Percentiles rank a stretch among this genome's conserved stretches.
Conservation (phyloP, 1,284 basidiomycete species). For the Neonothopanus nambi region DNA sequence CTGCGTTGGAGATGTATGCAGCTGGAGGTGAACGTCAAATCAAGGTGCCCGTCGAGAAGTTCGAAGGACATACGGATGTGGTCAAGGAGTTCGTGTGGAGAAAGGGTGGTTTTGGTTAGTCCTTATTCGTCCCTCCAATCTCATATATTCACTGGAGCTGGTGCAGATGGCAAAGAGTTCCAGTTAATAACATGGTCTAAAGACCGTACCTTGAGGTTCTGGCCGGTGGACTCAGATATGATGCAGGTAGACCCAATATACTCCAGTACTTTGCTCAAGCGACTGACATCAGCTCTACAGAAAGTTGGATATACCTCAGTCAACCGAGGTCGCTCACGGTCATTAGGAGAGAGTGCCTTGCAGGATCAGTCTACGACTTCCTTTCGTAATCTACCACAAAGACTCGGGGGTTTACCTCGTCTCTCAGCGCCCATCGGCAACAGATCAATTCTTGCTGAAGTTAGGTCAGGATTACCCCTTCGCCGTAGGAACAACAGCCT, state of each 20-base stretch:
- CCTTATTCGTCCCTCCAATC: slow-evolving; percentile 6
- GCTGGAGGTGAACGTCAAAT: slow-evolving; percentile 25
- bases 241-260: slow-evolving; percentile 51
- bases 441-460: slow-evolving; percentile 67
- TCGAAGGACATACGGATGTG: slow-evolving; percentile 89
- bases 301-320: slow-evolving; percentile 40
- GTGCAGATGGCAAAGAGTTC: slow-evolving; percentile 69
- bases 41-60: slow-evolving; percentile 63
- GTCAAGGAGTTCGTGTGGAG: slow-evolving; percentile 99
- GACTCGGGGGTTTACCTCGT: slow-evolving; percentile 32
- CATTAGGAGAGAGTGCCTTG: slow-evolving; percentile 18
- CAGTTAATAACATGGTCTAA: slow-evolving; percentile 98
- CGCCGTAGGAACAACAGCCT: slow-evolving; percentile 21
- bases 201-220: slow-evolving; percentile 89
- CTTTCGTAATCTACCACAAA: slow-evolving; percentile 49
- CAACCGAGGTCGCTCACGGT: slow-evolving; percentile 31
- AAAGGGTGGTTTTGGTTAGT: slow-evolving; percentile 55
- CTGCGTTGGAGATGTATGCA: slow-evolving; percentile 84
- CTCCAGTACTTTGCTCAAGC: not conserved
- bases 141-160: not conserved
- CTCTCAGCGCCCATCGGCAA: slow-evolving; percentile 70
- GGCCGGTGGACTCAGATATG: slow-evolving; percentile 79
- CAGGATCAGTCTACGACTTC: slow-evolving; percentile 33
- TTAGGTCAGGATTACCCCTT: slow-evolving; percentile 54
- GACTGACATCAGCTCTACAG: slow-evolving; percentile 26